Percentiles rank a stretch among this genome's conserved stretches.
phyloP scores from a whole-genome alignment of 2,329 filamentous ascomycete genomes.

The Penicillium italicum region DNA sequence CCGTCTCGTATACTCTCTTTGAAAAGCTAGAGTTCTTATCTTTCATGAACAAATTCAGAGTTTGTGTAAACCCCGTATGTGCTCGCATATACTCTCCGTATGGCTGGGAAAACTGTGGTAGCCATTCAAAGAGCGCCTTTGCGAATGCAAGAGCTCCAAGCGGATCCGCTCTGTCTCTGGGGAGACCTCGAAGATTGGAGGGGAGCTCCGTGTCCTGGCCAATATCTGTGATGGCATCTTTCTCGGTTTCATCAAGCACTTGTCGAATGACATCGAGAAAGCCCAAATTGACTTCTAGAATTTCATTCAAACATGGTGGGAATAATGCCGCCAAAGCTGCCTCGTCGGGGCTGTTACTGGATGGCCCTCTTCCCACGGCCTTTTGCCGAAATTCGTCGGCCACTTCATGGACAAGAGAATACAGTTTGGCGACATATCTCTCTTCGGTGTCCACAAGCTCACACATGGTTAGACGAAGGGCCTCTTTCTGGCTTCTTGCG shows the following conservation, averaged over 20 bases:
- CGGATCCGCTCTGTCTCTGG: conserved; percentile 59
- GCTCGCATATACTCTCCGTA: conserved; percentile 92
- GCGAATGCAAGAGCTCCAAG: conserved; percentile 76
- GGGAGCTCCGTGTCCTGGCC: conserved; percentile 54
- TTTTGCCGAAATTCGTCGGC: conserved; percentile 74
- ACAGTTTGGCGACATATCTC: conserved; percentile 83
- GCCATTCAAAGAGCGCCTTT: conserved; percentile 81
- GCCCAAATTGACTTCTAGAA: conserved; percentile 73
- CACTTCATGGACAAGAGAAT: conserved; percentile 75
- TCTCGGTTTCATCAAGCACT: conserved; percentile 78
- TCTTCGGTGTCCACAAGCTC: conserved; percentile 93
- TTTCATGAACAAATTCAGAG: conserved; percentile 72
- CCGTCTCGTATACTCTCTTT: conserved; percentile 72
- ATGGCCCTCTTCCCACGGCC: conserved; percentile 55
- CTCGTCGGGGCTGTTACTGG: conserved; percentile 68
- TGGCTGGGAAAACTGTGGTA: conserved; percentile 84
- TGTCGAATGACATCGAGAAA: conserved; percentile 75
- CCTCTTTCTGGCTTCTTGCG: conserved; percentile 74
- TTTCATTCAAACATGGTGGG: conserved; percentile 72
- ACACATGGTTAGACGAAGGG: conserved; percentile 79
- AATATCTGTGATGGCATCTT: conserved; percentile 73
- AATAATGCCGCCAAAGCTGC: conserved; percentile 74
- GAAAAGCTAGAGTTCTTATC: conserved; percentile 78
- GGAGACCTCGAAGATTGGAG: conserved; percentile 38
- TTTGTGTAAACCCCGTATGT: conserved; percentile 79